phyloP scores from a whole-genome alignment of 106 monocot species.

The Dioscorea dumetorum region DNA sequence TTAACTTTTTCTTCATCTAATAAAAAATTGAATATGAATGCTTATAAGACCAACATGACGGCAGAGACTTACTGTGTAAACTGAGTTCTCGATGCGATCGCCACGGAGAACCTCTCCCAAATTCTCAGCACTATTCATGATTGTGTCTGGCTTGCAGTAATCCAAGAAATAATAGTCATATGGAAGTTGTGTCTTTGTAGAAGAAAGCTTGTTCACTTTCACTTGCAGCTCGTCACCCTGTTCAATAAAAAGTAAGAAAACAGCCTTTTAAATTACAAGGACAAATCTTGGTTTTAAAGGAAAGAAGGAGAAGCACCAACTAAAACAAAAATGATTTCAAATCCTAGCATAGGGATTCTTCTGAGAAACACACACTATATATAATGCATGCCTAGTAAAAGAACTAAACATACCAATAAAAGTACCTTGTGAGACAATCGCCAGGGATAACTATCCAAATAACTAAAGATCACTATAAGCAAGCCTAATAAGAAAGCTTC shows the following conservation, averaged over 20 bases:
- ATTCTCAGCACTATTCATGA: conserved; percentile 57
- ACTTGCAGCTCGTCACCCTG: conserved; percentile 61
- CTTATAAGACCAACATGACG: background rate
- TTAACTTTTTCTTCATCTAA: background rate
- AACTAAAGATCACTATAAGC: no score
- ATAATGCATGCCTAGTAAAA: background rate
- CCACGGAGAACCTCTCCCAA: conserved; percentile 61
- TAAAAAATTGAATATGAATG: background rate
- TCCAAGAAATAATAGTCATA: conserved; percentile 65
- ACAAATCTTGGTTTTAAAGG: background rate
- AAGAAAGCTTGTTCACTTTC: conserved; percentile 69
- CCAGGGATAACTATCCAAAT: no score
- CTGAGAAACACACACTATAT: background rate
- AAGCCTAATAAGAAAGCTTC: no score
- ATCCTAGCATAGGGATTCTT: background rate
- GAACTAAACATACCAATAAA: background rate
- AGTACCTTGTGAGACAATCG: background rate
- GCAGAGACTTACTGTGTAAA: conserved; percentile 28
- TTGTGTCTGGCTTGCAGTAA: conserved; percentile 43
- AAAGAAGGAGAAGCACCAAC: background rate
- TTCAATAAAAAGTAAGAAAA: background rate
- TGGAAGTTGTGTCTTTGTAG: conserved; percentile 65
- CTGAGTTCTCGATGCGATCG: conserved; percentile 66
- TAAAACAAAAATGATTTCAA: background rate
- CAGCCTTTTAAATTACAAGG: background rate